These are phyloP conservation scores for Calonectria ilicicola DNA, from an alignment of 2,329 filamentous ascomycete species.

Conservation along the genomic window DNA sequence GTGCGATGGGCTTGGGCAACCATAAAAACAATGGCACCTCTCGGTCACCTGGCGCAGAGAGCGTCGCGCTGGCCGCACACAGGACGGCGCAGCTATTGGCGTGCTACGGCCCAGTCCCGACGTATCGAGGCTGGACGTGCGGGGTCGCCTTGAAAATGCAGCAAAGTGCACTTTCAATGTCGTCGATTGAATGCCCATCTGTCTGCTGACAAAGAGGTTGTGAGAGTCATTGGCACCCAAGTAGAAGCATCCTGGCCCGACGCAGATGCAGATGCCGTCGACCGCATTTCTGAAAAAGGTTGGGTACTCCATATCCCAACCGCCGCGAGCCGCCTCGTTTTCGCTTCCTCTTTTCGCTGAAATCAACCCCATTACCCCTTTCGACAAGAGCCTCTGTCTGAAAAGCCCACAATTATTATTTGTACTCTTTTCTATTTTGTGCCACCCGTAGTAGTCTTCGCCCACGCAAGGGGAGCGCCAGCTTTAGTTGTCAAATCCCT, in stretches of 20 bases:
- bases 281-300: background rate
- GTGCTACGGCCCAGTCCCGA: background rate
- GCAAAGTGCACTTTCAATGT: background rate
- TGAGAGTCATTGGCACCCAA: constrained; percentile 5
- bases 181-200: background rate
- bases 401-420: constrained; percentile 1
- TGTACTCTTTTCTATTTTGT: background rate
- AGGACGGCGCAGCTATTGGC: background rate
- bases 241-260: constrained; percentile 1
- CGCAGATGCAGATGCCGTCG: background rate
- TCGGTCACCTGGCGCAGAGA: background rate
- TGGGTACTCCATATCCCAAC: background rate
- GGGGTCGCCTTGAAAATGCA: constrained; percentile 10
- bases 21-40: background rate
- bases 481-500: background rate
- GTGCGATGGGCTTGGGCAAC: background rate
- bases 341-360: background rate
- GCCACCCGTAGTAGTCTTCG: constrained; percentile 5
- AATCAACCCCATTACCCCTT: background rate
- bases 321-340: background rate
- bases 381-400: background rate
- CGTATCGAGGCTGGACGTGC: background rate
- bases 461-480: background rate
- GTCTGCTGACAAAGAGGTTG: background rate
- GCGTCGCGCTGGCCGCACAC: background rate